A percentile compares a stretch with the other conserved stretches of the same genome.
These are phyloP conservation scores for Rhizopogon vinicolor DNA, from an alignment of 768 basidiomycete genomes.

Conservation along the genomic window DNA sequence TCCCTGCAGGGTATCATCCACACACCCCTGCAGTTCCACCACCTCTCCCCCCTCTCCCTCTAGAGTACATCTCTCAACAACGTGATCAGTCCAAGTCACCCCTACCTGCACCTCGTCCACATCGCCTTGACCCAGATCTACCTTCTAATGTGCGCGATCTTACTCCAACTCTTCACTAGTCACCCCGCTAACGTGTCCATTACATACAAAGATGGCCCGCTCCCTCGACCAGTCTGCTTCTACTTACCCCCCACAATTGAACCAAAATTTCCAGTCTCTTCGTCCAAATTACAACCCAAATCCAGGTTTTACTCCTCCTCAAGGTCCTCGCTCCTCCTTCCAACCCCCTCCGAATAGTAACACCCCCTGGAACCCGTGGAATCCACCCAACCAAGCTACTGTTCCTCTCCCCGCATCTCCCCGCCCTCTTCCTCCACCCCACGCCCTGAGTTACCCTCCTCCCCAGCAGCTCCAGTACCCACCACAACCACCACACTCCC, in stretches of 20 bases:
- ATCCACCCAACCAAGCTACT: constrained; percentile 6
- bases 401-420: constrained; percentile 18
- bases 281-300: constrained; percentile 17
- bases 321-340: constrained; percentile 13
- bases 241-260: constrained; percentile 10
- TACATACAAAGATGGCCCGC: constrained; percentile 48
- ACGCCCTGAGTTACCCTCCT: not conserved
- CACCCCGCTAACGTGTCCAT: constrained; percentile 7
- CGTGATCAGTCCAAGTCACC: constrained; percentile 34
- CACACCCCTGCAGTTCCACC: constrained; percentile 27
- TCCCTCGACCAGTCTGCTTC: constrained; percentile 47
- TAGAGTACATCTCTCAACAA: constrained; percentile 26
- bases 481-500: constrained; percentile 17
- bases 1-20: constrained; percentile 14
- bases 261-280: constrained; percentile 21
- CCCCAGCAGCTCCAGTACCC: constrained; percentile 10
- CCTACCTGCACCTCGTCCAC: constrained; percentile 62
- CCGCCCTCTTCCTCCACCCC: constrained; percentile 8
- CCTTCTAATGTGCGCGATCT: constrained; percentile 53
- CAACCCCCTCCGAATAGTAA: constrained; percentile 15
- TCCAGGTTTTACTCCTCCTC: constrained; percentile 9
- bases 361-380: constrained; percentile 20
- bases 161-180: not conserved
- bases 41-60: constrained; percentile 47
- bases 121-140: constrained; percentile 54